Evolutionary conservation across 202 grass and related monocot genomes (phyloP).

Genomic region (Schoenoplectus triqueter): DNA sequence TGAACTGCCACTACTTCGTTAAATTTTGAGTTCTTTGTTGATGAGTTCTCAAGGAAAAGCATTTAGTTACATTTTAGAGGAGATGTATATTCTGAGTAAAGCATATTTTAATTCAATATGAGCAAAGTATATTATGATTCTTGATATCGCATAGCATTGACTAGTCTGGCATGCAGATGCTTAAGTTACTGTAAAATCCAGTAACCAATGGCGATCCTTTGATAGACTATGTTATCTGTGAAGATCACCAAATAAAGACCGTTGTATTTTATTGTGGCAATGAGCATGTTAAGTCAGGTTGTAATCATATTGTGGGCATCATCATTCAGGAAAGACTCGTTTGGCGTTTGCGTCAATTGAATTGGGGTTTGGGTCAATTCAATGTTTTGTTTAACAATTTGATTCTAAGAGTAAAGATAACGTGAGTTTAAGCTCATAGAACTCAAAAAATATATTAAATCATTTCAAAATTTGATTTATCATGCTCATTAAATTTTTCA

Average conservation of each 20-base stretch:
- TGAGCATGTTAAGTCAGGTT: neutral
- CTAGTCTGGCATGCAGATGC: neutral
- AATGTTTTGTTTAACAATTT: neutral
- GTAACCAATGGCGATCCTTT: neutral
- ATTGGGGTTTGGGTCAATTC: neutral
- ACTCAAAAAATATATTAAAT: too few species aligned
- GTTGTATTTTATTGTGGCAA: neutral
- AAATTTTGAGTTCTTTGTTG: neutral
- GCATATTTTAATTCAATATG: neutral
- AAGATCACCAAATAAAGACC: neutral
- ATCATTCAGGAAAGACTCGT: neutral
- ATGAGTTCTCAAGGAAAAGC: conserved; percentile 12
- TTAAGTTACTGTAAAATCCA: neutral
- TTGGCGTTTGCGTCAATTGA: neutral
- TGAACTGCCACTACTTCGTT: conserved; percentile 18
- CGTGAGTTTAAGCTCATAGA: too few species aligned
- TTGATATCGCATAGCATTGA: conserved; percentile 21
- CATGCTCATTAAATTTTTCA: too few species aligned
- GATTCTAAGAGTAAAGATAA: neutral
- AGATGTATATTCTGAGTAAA: neutral
- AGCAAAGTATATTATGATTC: neutral
- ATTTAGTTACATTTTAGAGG: neutral
- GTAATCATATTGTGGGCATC: neutral
- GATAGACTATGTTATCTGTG: neutral
- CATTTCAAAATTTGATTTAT: too few species aligned